phyloP scores from a whole-genome alignment of 129 eudicot genomes.

The Rutidosis leptorrhynchoides region DNA sequence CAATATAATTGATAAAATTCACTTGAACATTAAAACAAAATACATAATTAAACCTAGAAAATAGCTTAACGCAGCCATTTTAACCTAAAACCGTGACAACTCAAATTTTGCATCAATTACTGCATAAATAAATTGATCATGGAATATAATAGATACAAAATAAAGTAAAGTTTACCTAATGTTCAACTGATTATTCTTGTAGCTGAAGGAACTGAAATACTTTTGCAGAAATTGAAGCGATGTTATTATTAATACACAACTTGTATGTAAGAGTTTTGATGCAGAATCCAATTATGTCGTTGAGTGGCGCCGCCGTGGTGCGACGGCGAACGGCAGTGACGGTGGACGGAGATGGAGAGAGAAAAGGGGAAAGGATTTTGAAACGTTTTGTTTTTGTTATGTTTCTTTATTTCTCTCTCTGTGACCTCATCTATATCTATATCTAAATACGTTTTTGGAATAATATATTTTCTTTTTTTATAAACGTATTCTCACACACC shows the following conservation, averaged over 20 bases:
- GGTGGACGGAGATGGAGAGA: constrained; percentile 35
- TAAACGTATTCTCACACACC: too few species aligned
- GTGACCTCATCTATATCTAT: constrained; percentile 2
- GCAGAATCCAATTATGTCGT: constrained; percentile 7
- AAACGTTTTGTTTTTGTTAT: constrained; percentile 9
- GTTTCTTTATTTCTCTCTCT: neutral
- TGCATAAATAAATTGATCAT: constrained; percentile 9
- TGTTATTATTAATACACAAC: neutral
- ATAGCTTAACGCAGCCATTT: neutral
- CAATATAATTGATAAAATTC: constrained; percentile 9
- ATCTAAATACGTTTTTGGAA: neutral
- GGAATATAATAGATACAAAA: constrained; percentile 6
- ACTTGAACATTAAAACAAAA: neutral
- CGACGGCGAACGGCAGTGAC: constrained; percentile 56
- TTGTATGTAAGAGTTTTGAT: neutral
- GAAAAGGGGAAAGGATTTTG: constrained; percentile 19
- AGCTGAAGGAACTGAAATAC: neutral
- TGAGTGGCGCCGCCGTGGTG: constrained; percentile 38
- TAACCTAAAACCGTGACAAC: neutral
- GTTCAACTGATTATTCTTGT: constrained; percentile 18
- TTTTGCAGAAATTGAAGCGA: constrained; percentile 6
- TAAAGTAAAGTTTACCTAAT: constrained; percentile 8
- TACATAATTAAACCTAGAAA: constrained; percentile 28
- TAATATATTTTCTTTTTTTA: too few species aligned
- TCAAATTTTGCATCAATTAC: neutral